Evolutionary conservation across 495 filamentous ascomycete genomes (phyloP).

Genomic region (Beverwykella pulmonaria): DNA sequence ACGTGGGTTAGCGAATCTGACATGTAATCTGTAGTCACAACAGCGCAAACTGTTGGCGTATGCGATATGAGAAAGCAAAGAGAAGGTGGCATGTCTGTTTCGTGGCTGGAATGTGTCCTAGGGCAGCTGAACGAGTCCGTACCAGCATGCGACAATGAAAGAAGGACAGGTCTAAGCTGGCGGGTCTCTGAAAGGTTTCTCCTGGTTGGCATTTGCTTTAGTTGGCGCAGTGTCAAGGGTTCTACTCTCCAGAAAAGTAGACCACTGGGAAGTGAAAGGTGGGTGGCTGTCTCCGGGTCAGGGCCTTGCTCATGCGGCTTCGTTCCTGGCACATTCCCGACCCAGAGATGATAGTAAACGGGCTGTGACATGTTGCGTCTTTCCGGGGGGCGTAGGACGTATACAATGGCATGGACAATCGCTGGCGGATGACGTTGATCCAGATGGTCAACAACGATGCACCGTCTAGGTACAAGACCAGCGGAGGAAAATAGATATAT

Average conservation of each 20-base stretch:
- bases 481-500: constrained; percentile 2
- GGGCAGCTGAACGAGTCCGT: too few species aligned
- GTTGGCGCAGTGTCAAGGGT: too few species aligned
- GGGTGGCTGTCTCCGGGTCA: too few species aligned
- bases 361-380: constrained; percentile 10
- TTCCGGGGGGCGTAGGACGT: constrained; percentile 4
- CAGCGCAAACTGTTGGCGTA: neutral
- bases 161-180: neutral
- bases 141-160: too few species aligned
- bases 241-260: too few species aligned
- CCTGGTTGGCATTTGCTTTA: neutral
- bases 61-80: too few species aligned
- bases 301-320: neutral
- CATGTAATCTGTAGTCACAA: neutral
- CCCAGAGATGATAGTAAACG: constrained; percentile 1
- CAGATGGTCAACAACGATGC: neutral
- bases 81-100: too few species aligned
- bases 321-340: neutral
- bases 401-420: constrained; percentile 3
- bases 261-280: too few species aligned
- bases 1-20: constrained; percentile 7
- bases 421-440: neutral
- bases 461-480: constrained; percentile 23
- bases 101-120: too few species aligned
- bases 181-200: constrained; percentile 15